These are phyloP conservation scores for Phytophthora ramorum DNA, from an alignment of 352 stramenopile species.

Conservation along the genomic window DNA sequence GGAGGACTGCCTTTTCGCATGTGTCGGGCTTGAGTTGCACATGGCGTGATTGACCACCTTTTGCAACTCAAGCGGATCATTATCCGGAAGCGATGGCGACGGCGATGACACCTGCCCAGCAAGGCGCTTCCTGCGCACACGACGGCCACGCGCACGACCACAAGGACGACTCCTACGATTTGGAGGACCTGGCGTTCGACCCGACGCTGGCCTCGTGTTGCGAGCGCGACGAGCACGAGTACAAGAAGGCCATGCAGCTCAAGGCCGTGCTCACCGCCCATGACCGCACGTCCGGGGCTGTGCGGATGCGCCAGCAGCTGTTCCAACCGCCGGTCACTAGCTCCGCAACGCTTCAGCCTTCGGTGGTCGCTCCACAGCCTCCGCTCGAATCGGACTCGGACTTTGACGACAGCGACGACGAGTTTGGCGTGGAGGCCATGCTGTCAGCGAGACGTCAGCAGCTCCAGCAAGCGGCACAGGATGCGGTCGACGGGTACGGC, in stretches of 20 bases:
- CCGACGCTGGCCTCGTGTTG: slow-evolving; percentile 75
- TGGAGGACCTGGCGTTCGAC: slow-evolving; percentile 53
- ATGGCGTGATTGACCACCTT: neutral
- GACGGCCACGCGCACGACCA: slow-evolving; percentile 31
- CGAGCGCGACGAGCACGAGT: slow-evolving; percentile 62
- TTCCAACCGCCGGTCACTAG: slow-evolving; percentile 43
- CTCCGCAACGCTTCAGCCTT: neutral
- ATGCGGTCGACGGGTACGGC: slow-evolving; percentile 62
- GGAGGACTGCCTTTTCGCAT: slow-evolving; percentile 1
- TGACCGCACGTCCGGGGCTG: slow-evolving; percentile 58
- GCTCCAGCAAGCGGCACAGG: slow-evolving; percentile 46
- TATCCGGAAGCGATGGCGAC: slow-evolving; percentile 18
- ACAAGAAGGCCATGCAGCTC: slow-evolving; percentile 69
- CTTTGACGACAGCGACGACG: slow-evolving; percentile 58
- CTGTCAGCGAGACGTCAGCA: slow-evolving; percentile 49
- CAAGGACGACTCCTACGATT: slow-evolving; percentile 22
- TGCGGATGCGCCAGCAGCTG: slow-evolving; percentile 67
- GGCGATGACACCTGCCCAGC: neutral
- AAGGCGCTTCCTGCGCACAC: slow-evolving; percentile 1
- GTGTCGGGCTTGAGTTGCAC: neutral
- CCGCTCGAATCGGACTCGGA: slow-evolving; percentile 35
- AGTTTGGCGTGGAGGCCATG: slow-evolving; percentile 46
- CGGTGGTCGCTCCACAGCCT: slow-evolving; percentile 11
- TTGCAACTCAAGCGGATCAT: slow-evolving; percentile 2
- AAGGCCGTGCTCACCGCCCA: slow-evolving; percentile 65